phyloP scores from a whole-genome alignment of 805 yeast species.

The Candida succiphila region DNA sequence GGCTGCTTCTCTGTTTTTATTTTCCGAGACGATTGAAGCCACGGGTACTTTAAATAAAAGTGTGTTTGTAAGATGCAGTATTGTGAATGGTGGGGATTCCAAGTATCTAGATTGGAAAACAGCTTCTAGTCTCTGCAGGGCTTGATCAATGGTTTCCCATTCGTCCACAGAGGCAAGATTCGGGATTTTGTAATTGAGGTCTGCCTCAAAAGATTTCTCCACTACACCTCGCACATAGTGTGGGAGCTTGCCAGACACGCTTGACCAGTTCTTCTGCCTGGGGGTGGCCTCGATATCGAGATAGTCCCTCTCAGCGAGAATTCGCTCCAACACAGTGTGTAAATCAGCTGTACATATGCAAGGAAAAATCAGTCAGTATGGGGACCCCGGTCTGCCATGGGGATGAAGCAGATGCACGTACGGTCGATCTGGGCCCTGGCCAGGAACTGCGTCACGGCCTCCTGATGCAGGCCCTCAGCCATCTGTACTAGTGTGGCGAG shows the following conservation, averaged over 20 bases:
- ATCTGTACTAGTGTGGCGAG: no score
- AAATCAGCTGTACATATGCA: background rate
- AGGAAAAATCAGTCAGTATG: no score
- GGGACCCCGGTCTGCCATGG: no score
- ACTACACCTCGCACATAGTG: constrained; percentile 5
- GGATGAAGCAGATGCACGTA: no score
- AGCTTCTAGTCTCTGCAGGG: constrained; percentile 5
- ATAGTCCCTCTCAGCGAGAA: constrained; percentile 9
- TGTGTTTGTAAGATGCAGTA: constrained; percentile 10
- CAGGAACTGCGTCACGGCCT: no score
- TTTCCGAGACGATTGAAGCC: background rate
- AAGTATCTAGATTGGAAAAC: constrained; percentile 8
- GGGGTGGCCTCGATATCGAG: no score
- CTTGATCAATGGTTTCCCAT: constrained; percentile 7
- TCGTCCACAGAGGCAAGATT: constrained; percentile 6
- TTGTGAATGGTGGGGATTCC: constrained; percentile 21
- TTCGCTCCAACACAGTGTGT: constrained; percentile 2
- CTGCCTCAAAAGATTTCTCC: constrained; percentile 8
- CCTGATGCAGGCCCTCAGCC: no score
- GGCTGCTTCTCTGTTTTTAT: constrained; percentile 7
- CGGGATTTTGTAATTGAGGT: constrained; percentile 5
- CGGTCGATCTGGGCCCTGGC: no score
- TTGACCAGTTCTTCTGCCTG: no score
- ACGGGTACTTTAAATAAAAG: constrained; percentile 10
- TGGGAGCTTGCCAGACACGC: no score